Evolutionary conservation across 768 basidiomycete species (phyloP).

Genomic region (Trametes cingulata): DNA sequence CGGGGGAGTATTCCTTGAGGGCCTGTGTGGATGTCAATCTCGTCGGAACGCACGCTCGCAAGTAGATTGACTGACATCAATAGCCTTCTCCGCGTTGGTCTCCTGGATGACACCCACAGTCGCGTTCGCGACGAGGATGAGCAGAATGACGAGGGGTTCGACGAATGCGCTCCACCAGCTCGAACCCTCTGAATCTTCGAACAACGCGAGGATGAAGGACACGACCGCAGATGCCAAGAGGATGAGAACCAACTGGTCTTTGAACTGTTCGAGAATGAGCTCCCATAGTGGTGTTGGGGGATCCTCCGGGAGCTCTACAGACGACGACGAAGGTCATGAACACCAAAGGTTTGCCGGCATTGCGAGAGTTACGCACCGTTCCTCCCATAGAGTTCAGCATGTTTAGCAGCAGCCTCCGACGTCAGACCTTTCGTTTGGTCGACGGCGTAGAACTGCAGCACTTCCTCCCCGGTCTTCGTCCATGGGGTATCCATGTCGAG

Average conservation of each 20-base stretch:
- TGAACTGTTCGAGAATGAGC: conserved; percentile 97
- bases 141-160: conserved; percentile 91
- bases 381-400: conserved; percentile 80
- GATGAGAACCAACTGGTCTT: conserved; percentile 97
- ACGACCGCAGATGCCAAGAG: conserved; percentile 91
- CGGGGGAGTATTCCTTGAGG: conserved; percentile 94
- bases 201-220: conserved; percentile 87
- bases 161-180: conserved; percentile 85
- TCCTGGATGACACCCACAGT: conserved; percentile 97
- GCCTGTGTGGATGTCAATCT: conserved; percentile 53
- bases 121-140: conserved; percentile 97
- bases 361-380: conserved; percentile 57
- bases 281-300: conserved; percentile 90
- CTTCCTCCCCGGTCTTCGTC: conserved; percentile 67
- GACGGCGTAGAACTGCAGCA: conserved; percentile 74
- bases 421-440: conserved; percentile 64
- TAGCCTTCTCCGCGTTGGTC: conserved; percentile 93
- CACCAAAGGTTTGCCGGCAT: not conserved
- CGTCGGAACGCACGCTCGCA: not conserved
- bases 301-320: conserved; percentile 87
- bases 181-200: conserved; percentile 75
- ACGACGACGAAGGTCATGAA: conserved; percentile 8
- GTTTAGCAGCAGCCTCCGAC: conserved; percentile 63
- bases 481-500: conserved; percentile 67
- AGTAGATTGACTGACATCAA: conserved; percentile 71